phyloP scores from a whole-genome alignment of 1,284 basidiomycete genomes.

The Ustilago sp. region DNA sequence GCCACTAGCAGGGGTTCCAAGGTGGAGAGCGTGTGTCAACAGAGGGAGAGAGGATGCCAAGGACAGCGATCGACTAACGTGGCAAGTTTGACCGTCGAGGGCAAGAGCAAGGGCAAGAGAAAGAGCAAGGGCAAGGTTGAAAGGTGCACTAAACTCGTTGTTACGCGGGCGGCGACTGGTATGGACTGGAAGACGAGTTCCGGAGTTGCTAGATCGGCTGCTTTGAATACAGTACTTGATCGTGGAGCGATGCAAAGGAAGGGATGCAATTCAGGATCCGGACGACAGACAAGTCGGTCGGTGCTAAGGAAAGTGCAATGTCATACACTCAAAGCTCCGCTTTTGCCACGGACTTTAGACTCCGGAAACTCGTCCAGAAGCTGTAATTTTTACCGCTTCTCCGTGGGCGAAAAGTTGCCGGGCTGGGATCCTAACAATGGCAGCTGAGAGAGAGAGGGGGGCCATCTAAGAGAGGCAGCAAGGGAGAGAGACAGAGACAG shows the following conservation, averaged over 20 bases:
- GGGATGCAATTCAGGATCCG: constrained; percentile 17
- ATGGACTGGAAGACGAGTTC: constrained; percentile 7
- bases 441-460: neutral
- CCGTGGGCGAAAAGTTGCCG: neutral
- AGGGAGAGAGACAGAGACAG: too few relatives aligned
- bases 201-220: constrained; percentile 1
- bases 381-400: constrained; percentile 1
- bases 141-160: neutral
- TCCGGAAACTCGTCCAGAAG: neutral
- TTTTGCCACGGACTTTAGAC: constrained; percentile 31
- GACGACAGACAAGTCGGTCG: constrained; percentile 4
- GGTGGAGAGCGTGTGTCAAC: neutral
- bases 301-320: neutral
- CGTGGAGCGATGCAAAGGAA: constrained; percentile 12
- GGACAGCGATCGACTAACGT: constrained; percentile 5
- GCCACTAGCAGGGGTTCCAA: neutral
- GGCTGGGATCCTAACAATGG: neutral
- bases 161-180: constrained; percentile 2
- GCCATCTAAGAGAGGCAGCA: neutral
- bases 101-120: neutral
- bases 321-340: neutral
- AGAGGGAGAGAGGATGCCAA: constrained; percentile 3
- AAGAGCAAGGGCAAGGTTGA: neutral
- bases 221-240: neutral
- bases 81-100: neutral